These are phyloP conservation scores for Persicaria maculosa DNA, from an alignment of 148 eudicot genomes.

Conservation along the genomic window DNA sequence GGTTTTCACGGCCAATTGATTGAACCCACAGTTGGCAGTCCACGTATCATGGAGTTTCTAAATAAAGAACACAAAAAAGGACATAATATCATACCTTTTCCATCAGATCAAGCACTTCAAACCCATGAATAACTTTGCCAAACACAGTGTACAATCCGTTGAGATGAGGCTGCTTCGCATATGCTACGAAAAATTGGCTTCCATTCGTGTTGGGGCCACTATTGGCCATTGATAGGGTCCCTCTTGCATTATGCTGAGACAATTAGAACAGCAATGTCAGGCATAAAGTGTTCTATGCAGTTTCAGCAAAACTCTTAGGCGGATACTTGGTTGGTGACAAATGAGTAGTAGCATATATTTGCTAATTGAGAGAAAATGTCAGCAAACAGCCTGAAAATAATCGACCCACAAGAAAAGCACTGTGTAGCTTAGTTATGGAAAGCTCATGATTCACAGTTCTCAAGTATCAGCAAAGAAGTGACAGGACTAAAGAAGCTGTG, in stretches of 20 bases:
- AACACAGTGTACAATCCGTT: slow-evolving; percentile 85
- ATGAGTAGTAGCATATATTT: neutral
- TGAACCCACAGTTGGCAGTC: neutral
- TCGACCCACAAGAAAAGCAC: neutral
- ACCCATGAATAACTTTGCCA: slow-evolving; percentile 97
- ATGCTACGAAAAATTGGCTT: slow-evolving; percentile 85
- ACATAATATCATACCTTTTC: slow-evolving; percentile 51
- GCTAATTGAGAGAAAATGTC: neutral
- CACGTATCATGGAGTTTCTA: neutral
- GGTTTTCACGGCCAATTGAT: neutral
- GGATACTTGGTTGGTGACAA: neutral
- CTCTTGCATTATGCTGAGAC: slow-evolving; percentile 91
- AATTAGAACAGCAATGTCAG: neutral
- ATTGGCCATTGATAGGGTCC: slow-evolving; percentile 85
- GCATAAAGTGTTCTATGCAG: neutral
- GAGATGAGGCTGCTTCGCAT: slow-evolving; percentile 95
- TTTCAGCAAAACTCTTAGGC: neutral
- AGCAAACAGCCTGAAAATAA: neutral
- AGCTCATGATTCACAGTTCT: neutral
- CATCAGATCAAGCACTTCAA: slow-evolving; percentile 96
- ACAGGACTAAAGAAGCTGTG: neutral
- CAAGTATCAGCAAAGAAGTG: neutral
- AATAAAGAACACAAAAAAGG: neutral
- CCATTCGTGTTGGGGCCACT: slow-evolving; percentile 93
- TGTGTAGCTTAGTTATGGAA: neutral